Base-by-base conservation (phyloP, 1,284 basidiomycete species). In the Heterobasidion parviporum region DNA sequence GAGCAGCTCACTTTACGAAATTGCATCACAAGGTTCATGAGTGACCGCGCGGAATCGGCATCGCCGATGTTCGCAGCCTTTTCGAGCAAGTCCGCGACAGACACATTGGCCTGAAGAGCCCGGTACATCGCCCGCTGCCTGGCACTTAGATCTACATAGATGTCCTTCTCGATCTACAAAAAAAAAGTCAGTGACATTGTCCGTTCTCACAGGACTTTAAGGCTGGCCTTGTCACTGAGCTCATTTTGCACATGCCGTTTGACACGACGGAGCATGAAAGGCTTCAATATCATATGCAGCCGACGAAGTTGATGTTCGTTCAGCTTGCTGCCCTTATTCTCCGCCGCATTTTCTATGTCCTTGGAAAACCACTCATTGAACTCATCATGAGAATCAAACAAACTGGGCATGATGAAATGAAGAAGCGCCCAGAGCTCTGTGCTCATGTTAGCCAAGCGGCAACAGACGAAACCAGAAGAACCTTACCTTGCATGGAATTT, bases 301-400 rank as follows among this genome's bases (percentile, higher is more conserved):
- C 97, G 85, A 56, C 94, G 84, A 44, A 99, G 77, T 70, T 99
- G 97, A 70, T 98, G 89, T 67, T 98, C 95, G 68, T 98, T 98
- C 63, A 99, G 79, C 63, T 87, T 89, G 68, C 87, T 86, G 9
- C 89, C 91, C 63, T 93, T 93, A 68, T 94, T 94, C 72, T 94
- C 92, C 26, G 79, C 94, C 16, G 92, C 92, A 68, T 91, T 95
- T 75, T 99, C 97, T 57, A 99, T 98, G 67, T 99, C 97, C 71
- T 98, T 98, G 26, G 96, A 98, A 74, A 99, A 99, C 97, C 97
- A 99, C 70, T 99, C 97, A 68, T 92, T 94, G 76, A 99, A 99
- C 74, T 99, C 97, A 67, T 99, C 95, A 67, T 99, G 96, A 38
- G 95, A 98, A 71, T 99, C 97, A 72, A 99, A 99, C 54, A 99